Evolutionary conservation across 345 rosid genomes (phyloP), one percentile per base, ranked within the genome.

Genomic region (Nasturtium officinale): DNA sequence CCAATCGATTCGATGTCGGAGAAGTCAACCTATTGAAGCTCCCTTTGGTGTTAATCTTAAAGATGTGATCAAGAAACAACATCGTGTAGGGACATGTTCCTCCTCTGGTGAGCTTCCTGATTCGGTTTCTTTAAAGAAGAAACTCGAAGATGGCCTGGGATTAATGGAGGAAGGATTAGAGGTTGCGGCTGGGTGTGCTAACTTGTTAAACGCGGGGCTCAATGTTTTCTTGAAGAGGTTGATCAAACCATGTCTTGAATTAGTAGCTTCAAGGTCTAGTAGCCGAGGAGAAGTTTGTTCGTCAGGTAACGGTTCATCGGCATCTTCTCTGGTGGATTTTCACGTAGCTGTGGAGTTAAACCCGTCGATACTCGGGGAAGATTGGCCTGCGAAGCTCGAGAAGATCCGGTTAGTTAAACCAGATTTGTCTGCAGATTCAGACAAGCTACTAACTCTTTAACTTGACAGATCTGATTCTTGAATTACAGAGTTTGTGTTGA

Each of bases 161-260:
- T 3, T 46, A n/a, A 33, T 5, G 43, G 86, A 86, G 66, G 87
- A 86, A 74, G 90, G 90, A 38, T 52, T 90, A 17, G 69, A 66
- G 25, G 80, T 87, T 45, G 85, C 96, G 1, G 65, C 61, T 11
- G 94, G 84, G 48, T 82, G 82, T 67, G 85, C 73, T 59, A 82
- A 83, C 79, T 52, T 76, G 60, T 75, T 90, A 77, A 88, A 87
- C 73, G 84, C 70, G 30, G 86, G 86, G 21, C 80, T 90, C 43
- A 83, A 88, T 70, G 69, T 77, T 33, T 90, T 61, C 78, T 52
- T 90, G 80, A 87, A 84, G 81, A 82, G 86, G 69, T 67, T 90
- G 77, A 88, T 90, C 64, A 88, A 81, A 69, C 87, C 94, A 6
- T 88, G 89, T 74, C 55, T 90, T 74, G 85, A 81, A 46, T 52